These are phyloP conservation scores for Erucastrum elatum DNA, from an alignment of 345 rosid genomes.

Conservation along the genomic window DNA sequence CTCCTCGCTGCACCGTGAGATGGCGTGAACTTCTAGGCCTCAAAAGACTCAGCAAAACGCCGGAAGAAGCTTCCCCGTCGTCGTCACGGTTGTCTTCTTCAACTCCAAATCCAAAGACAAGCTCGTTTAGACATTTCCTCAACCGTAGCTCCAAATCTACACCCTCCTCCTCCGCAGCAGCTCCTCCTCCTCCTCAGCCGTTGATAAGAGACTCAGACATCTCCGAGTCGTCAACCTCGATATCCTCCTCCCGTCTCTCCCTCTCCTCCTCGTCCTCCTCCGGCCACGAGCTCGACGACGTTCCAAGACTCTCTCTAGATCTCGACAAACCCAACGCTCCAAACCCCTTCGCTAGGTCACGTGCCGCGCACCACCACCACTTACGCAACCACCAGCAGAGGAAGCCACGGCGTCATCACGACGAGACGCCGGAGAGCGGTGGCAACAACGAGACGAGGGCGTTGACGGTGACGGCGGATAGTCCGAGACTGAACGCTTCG, in stretches of 20 bases:
- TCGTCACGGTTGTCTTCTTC: constrained; percentile 42
- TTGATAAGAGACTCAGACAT: constrained; percentile 56
- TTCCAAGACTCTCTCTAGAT: constrained; percentile 77
- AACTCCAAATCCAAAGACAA: constrained; percentile 44
- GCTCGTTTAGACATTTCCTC: constrained; percentile 63
- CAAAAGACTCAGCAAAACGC: constrained; percentile 50
- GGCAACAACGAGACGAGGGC: constrained; percentile 44
- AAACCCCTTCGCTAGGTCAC: constrained; percentile 59
- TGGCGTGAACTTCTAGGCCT: constrained; percentile 92
- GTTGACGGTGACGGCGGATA: constrained; percentile 78
- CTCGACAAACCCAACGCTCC: constrained; percentile 68
- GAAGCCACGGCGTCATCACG: constrained; percentile 61
- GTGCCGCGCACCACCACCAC: constrained; percentile 41
- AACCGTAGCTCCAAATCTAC: constrained; percentile 66
- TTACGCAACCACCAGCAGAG: constrained; percentile 54
- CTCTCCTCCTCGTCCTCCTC: constrained; percentile 94
- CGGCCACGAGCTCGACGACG: constrained; percentile 82
- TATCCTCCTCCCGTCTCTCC: constrained; percentile 77
- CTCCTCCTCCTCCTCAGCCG: constrained; percentile 37
- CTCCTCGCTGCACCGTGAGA: constrained; percentile 81
- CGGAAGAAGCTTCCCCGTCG: constrained; percentile 12
- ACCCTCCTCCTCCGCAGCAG: not conserved
- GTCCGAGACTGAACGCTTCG: constrained; percentile 91
- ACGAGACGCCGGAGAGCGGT: constrained; percentile 36
- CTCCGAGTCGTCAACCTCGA: constrained; percentile 50